A percentile compares a stretch with the other conserved stretches of the same genome.
Evolutionary conservation across 805 yeast genomes (phyloP).

Genomic region (Wickerhamiella brachini): DNA sequence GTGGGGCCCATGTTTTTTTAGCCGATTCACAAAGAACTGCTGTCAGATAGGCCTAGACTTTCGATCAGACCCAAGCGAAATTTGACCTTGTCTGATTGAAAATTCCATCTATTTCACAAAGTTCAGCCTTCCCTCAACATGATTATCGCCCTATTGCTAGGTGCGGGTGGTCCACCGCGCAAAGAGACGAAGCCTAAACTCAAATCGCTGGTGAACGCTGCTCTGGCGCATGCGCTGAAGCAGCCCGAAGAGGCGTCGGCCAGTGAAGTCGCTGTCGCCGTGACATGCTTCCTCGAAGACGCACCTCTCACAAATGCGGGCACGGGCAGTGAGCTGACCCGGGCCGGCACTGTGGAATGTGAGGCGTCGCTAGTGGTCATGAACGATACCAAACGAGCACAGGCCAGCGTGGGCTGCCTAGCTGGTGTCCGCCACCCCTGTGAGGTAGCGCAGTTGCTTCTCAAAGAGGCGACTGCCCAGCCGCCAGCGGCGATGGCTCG

Average conservation of each 20-base stretch:
- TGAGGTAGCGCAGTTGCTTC: slow-evolving; percentile 16
- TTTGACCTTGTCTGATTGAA: neutral
- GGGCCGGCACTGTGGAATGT: slow-evolving; percentile 25
- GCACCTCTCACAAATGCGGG: slow-evolving; percentile 28
- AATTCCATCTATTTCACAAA: too few species aligned
- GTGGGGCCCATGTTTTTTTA: neutral
- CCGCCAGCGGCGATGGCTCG: slow-evolving; percentile 10
- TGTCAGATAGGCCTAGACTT: neutral
- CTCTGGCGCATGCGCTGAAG: neutral
- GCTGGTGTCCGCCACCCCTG: slow-evolving; percentile 22
- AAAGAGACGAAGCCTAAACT: neutral
- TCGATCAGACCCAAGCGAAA: too few species aligned
- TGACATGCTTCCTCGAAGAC: slow-evolving; percentile 22
- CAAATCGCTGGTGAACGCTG: neutral
- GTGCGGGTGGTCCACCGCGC: slow-evolving; percentile 1
- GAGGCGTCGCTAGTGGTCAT: slow-evolving; percentile 27
- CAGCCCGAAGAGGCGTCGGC: neutral
- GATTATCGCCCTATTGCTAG: slow-evolving; percentile 5
- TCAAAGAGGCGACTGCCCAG: slow-evolving; percentile 5
- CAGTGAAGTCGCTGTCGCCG: neutral
- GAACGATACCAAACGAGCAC: slow-evolving; percentile 4
- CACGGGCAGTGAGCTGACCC: slow-evolving; percentile 26
- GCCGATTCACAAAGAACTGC: neutral
- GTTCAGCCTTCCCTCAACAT: neutral
- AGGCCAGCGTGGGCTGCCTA: slow-evolving; percentile 25